phyloP scores from a whole-genome alignment of 345 rosid genomes.

The Heritiera littoralis region DNA sequence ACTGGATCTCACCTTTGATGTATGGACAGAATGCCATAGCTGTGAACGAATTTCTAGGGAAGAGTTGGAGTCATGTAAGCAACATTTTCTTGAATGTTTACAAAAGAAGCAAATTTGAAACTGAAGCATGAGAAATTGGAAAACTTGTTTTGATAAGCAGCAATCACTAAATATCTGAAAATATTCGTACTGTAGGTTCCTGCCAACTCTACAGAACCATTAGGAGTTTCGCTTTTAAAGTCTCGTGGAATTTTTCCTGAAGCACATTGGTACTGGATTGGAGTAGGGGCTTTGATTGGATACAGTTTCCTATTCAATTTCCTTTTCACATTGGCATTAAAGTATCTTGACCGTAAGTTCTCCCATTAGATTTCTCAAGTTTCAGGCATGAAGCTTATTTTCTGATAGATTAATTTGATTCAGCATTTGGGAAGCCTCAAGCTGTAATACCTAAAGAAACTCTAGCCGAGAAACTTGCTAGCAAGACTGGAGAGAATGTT shows the following conservation, averaged over 20 bases:
- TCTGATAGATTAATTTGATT: conserved; percentile 23
- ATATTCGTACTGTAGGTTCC: conserved; percentile 44
- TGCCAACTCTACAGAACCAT: conserved; percentile 52
- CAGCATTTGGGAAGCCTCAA: conserved; percentile 71
- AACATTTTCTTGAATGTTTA: not conserved
- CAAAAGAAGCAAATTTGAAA: not conserved
- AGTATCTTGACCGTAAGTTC: conserved; percentile 72
- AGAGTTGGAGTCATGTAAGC: conserved; percentile 61
- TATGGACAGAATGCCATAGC: conserved; percentile 60
- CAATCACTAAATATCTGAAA: not conserved
- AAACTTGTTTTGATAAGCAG: not conserved
- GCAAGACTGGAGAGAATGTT: conserved; percentile 30
- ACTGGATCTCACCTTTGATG: conserved; percentile 70
- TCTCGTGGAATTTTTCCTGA: conserved; percentile 68
- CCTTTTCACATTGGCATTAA: conserved; percentile 65
- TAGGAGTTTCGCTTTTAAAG: conserved; percentile 68
- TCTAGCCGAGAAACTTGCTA: conserved; percentile 40
- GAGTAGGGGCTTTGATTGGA: conserved; percentile 67
- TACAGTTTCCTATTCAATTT: conserved; percentile 60
- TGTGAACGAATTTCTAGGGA: conserved; percentile 67
- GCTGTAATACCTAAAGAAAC: conserved; percentile 53
- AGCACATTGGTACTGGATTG: conserved; percentile 89
- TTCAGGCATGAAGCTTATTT: not conserved
- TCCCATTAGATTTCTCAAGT: conserved; percentile 9
- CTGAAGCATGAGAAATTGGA: not conserved